Percentiles rank a stretch among this genome's conserved stretches.
These are phyloP conservation scores for Marchantia paleacea DNA, from an alignment of 225 moss, liverwort and hornwort species.

Conservation along the genomic window DNA sequence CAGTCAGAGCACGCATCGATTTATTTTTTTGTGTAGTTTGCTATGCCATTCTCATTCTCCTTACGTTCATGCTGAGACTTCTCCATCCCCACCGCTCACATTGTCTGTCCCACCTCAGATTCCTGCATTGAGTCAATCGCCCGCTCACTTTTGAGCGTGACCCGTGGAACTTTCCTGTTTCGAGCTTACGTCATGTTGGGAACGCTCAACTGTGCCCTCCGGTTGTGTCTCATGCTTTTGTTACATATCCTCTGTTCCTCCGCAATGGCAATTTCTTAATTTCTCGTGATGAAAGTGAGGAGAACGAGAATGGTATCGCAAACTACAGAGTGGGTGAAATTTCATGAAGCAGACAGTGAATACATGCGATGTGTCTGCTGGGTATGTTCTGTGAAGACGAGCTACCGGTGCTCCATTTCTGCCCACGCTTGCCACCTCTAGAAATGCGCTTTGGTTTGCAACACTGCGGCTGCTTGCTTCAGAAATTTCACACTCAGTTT, in stretches of 20 bases:
- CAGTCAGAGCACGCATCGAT: neutral
- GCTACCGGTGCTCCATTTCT: neutral
- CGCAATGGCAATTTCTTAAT: neutral
- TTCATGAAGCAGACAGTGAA: neutral
- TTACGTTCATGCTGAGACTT: neutral
- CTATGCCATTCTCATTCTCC: slow-evolving; percentile 4
- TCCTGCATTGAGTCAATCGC: neutral
- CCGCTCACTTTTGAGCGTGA: neutral
- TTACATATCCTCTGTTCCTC: neutral
- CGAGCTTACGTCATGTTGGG: neutral
- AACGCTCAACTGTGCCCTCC: neutral
- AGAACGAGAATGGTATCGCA: slow-evolving; percentile 1
- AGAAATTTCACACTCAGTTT: too few species aligned
- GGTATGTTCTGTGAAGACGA: neutral
- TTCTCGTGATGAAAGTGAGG: neutral
- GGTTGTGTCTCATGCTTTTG: neutral
- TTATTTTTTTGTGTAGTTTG: neutral
- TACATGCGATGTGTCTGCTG: neutral
- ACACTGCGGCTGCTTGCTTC: neutral
- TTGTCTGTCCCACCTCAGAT: neutral
- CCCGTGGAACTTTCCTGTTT: neutral
- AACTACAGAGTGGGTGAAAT: slow-evolving; percentile 1
- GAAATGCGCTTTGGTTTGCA: too few species aligned
- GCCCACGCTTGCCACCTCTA: neutral
- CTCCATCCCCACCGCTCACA: neutral